Evolutionary conservation across 495 filamentous ascomycete genomes (phyloP), one percentile per base, ranked within the genome.

Genomic region (Penicillium salamii): DNA sequence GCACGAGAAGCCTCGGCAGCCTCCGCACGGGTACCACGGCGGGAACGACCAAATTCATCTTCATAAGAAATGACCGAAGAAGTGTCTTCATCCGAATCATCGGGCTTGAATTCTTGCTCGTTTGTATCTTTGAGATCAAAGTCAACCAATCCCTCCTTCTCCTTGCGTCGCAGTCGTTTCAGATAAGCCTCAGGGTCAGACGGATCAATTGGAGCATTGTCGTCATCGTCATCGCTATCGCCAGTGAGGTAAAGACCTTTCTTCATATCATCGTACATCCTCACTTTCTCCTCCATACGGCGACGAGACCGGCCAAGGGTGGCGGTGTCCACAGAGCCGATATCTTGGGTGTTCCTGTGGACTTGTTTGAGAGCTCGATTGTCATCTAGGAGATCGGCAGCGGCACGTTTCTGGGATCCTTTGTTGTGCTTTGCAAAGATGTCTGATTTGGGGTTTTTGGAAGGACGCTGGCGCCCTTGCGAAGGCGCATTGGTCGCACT

Each of bases 41-140:
- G 78, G 15, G 81, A 75, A 1, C 93, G 86, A 4, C 95, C 95
- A 56, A 96, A 91, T 53, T 97, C 91, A 64, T 98, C 93, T 42
- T 84, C 79, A 65, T 86, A 95, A 41, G 95, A 90, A 5, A 97
- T 63, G 6, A 87, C 60, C 21, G 89, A 85, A 3, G 79, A 78
- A 36, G 74, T 74, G 1, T 71, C 72, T 31, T 74, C 71, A 12
- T 72, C 68, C 14, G 74, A 29, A 61, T 53, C 50, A 11, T 63
- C 66, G 12, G 49, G 61, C 12, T 63, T 59, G 11, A 73, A 71
- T 9, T 67, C 66, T 36, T 82, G 63, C 32, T 68, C 64, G 55
- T 95, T 89, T 0, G 85, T 89, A 90, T 92, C 96, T 68, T 97
- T 98, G 35, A 83, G 75, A 68, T 97, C 91, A 61, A 97, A 98